Base-by-base conservation (phyloP, 139 green algal genomes). In the Volvox africanus region DNA sequence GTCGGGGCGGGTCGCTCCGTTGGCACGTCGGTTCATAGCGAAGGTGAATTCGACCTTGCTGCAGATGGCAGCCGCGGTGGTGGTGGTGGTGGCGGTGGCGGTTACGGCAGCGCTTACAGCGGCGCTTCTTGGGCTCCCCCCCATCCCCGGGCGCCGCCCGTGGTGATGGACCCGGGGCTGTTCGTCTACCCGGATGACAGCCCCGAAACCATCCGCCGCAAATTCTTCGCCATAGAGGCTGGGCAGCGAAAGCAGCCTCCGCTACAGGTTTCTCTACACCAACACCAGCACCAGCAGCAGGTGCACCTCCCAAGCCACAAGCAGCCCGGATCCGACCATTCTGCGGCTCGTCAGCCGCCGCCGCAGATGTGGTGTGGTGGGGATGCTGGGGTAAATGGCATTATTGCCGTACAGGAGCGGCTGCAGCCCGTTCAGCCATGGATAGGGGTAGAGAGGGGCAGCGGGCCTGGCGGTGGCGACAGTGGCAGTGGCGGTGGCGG, bases 121-220 rank as follows among this genome's bases (percentile, higher is more conserved):
- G 65, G 65, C 65, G 44, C 44, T 9, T 55, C 44, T 9, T 55
- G 50, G 22, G 24, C 26, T 11, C 24, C 0, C 2, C 24, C 0
- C 2, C 5, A 37, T 26, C 6, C 80, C 5, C 50, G 50, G 6
- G 1, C 22, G 26, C 21, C 33, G 17, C 13, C 17, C 12, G 19
- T 9, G 1, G 82, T 17, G 33, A 0, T 1, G 33, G 61, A 80
- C 19, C 2, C 1, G 33, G 68, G 12, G 12, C 24, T 80, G 22
- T 89, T 89, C 44, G 69, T 61, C 0, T 89, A 89, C 37, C 85
- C 85, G 0, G 85, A 89, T 21, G 85, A 89, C 69, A 81, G 35
- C 85, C 85, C 85, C 22, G 85, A 71, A 55, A 89, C 69, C 9
- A 75, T 62, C 21, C 37, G n/a, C 19, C 85, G 69, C 17, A 89